Evolutionary conservation across 345 rosid genomes (phyloP).

Genomic region (Noccaea bulbosa): DNA sequence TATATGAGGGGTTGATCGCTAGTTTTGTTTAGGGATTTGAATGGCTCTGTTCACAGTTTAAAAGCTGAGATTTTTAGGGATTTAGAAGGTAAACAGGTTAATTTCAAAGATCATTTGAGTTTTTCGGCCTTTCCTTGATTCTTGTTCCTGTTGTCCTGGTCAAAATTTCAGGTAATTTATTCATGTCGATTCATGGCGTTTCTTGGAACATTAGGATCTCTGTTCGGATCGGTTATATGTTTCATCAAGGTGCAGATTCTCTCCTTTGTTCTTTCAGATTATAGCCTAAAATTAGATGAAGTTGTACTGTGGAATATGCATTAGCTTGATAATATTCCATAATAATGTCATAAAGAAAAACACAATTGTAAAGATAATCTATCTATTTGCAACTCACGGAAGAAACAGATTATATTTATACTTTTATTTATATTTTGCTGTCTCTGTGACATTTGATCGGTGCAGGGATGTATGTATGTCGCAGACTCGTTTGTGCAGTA

Average conservation of each 20-base stretch:
- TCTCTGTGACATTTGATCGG: slow-evolving; percentile 17
- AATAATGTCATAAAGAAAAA: background rate
- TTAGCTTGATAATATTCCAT: background rate
- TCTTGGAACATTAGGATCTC: slow-evolving; percentile 75
- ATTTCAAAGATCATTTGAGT: background rate
- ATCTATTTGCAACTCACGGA: background rate
- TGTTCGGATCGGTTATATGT: slow-evolving; percentile 74
- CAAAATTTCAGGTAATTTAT: slow-evolving; percentile 57
- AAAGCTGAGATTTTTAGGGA: slow-evolving; percentile 13
- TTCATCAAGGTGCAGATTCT: slow-evolving; percentile 64
- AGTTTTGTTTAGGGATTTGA: background rate
- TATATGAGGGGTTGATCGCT: slow-evolving; percentile 6
- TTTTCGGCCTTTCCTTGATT: no score
- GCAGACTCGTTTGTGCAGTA: slow-evolving; percentile 59
- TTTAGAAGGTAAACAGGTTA: background rate
- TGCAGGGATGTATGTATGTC: slow-evolving; percentile 79
- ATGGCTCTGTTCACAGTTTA: background rate
- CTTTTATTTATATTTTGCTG: background rate
- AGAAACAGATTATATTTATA: background rate
- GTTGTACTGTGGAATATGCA: background rate
- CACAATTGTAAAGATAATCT: background rate
- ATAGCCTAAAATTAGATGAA: background rate
- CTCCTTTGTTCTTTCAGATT: background rate
- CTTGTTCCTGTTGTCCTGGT: background rate
- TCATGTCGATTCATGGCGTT: slow-evolving; percentile 73